Evolutionary conservation across 139 green algal species (phyloP), one percentile per base, ranked within the genome.

Genomic region (Trebouxia sp.): DNA sequence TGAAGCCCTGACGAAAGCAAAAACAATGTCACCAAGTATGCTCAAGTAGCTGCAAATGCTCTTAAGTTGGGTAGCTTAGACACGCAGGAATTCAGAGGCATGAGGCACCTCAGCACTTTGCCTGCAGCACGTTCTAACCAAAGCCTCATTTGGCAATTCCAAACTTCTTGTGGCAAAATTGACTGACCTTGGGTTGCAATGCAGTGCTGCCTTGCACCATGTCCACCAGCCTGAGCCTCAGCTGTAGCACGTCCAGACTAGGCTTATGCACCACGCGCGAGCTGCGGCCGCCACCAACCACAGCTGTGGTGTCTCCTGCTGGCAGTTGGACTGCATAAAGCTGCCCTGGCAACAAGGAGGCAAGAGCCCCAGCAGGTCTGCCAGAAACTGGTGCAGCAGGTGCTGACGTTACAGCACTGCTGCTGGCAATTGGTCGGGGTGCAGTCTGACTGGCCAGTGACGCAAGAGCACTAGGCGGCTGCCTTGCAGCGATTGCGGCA

Each of bases 141-240:
- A n/a, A n/a, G n/a, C 2, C 20, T 53, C 47, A 53, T 53, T 53
- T 53, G 47, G 47, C 47, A 53, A 17, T 53, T 53, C n/a, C n/a
- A n/a, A n/a, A n/a, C n/a, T n/a, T n/a, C n/a, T n/a, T n/a, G n/a
- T n/a, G 47, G 14, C 47, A 53, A 5, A 26, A 17, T 17, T 17
- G 20, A 53, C 62, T 45, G 35, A 72, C 62, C 62, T 72, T 72
- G 9, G 62, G 32, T 37, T 43, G 35, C 32, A 72, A 35, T 8
- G 62, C 62, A 15, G 62, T 17, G 43, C 62, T 42, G 62, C 62
- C 62, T 45, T 72, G 62, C 32, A 72, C 62, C 17, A 72, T 14
- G 20, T 72, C 62, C 26, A 72, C 62, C 15, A 72, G 62, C 62
- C 62, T 72, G 62, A 72, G 62, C 62, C 43, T 72, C 32, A 72